Conservation (phyloP, 345 rosid genomes). For the Garcia nutans region DNA sequence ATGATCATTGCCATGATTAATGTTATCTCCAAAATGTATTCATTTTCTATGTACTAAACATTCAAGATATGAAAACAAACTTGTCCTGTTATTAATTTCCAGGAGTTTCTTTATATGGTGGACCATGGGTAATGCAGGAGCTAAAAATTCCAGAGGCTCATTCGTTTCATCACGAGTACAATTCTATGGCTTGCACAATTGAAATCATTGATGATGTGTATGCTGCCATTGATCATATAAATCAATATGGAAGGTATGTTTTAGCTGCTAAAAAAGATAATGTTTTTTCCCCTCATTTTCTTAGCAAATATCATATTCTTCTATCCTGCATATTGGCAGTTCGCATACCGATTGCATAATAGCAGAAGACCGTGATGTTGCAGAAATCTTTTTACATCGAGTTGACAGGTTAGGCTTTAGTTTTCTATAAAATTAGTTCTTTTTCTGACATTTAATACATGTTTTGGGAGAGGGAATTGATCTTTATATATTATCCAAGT, state of each 20-base stretch:
- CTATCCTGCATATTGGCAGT: conserved; percentile 42
- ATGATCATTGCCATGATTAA: too few species aligned
- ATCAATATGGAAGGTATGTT: conserved; percentile 80
- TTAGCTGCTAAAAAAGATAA: neutral
- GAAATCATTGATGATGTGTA: conserved; percentile 86
- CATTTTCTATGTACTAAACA: too few species aligned
- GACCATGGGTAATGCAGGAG: conserved; percentile 62
- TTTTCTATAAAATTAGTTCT: too few species aligned
- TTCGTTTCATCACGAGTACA: conserved; percentile 80
- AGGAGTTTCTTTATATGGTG: conserved; percentile 83
- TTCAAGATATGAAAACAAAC: too few species aligned
- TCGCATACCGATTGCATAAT: conserved; percentile 92
- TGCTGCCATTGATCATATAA: conserved; percentile 84
- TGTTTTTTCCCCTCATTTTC: too few species aligned
- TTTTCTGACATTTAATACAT: too few species aligned
- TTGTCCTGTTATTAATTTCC: conserved; percentile 7
- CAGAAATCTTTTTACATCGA: conserved; percentile 68
- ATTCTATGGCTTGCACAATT: conserved; percentile 76
- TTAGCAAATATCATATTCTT: neutral
- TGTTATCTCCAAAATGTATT: neutral
- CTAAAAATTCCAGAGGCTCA: conserved; percentile 58
- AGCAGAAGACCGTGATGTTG: conserved; percentile 71
- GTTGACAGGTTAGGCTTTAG: conserved; percentile 65
- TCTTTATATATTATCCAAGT: too few species aligned
- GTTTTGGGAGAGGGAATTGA: too few species aligned